phyloP scores from a whole-genome alignment of 2,329 filamentous ascomycete species.

The Calonectria hawksworthii region DNA sequence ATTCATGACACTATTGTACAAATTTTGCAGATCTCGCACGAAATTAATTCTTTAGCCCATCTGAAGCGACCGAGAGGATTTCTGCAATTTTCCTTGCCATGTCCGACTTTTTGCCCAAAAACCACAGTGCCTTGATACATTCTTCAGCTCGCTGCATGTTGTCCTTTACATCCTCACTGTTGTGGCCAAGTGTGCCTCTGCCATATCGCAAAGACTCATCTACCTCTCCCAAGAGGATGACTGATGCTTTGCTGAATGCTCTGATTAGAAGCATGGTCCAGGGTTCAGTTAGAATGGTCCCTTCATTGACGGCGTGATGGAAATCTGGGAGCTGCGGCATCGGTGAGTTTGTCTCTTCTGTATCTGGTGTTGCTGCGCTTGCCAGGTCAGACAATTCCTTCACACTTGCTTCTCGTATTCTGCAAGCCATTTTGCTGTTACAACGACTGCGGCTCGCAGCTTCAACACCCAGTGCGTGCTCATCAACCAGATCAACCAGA shows the following conservation, averaged over 20 bases:
- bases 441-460: slow-evolving; percentile 40
- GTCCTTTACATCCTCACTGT: slow-evolving; percentile 42
- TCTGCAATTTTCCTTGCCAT: slow-evolving; percentile 50
- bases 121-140: slow-evolving; percentile 67
- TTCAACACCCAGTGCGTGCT: slow-evolving; percentile 44
- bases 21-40: neutral
- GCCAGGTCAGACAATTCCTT: slow-evolving; percentile 63
- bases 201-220: slow-evolving; percentile 40
- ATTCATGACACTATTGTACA: neutral
- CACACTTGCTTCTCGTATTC: slow-evolving; percentile 59
- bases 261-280: slow-evolving; percentile 71
- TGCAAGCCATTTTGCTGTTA: slow-evolving; percentile 50
- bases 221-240: slow-evolving; percentile 52
- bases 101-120: slow-evolving; percentile 68
- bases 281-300: slow-evolving; percentile 69
- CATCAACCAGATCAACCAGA: slow-evolving; percentile 64
- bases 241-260: slow-evolving; percentile 63
- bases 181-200: slow-evolving; percentile 34
- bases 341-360: slow-evolving; percentile 23
- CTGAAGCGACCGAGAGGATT: slow-evolving; percentile 29
- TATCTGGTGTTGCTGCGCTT: slow-evolving; percentile 56
- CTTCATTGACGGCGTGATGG: slow-evolving; percentile 67
- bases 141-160: slow-evolving; percentile 57
- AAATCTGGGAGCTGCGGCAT: slow-evolving; percentile 55
- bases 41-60: slow-evolving; percentile 12